phyloP scores from a whole-genome alignment of 1,139 yeast species.

The Candida glucosophila region DNA sequence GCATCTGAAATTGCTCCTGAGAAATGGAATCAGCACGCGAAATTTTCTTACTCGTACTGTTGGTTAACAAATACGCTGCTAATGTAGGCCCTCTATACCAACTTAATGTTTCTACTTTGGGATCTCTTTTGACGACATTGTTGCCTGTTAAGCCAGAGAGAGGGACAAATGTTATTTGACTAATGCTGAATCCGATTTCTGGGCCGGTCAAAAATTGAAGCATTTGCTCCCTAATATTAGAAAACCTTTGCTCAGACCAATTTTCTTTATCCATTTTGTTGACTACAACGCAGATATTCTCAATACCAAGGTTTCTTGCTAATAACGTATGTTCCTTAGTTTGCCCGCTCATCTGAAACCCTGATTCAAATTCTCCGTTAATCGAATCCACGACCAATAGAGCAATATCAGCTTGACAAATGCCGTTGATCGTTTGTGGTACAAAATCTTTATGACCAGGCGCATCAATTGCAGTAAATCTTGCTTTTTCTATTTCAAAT shows the following conservation, averaged over 20 bases:
- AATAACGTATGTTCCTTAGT: constrained; percentile 88
- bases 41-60: not conserved
- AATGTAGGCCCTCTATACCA: constrained; percentile 71
- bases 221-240: constrained; percentile 52
- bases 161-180: constrained; percentile 63
- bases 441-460: constrained; percentile 57
- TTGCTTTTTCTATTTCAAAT: constrained; percentile 57
- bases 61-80: constrained; percentile 35
- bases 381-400: constrained; percentile 71
- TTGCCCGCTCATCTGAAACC: constrained; percentile 82
- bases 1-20: constrained; percentile 36
- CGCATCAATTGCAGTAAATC: constrained; percentile 89
- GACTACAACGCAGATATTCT: constrained; percentile 64
- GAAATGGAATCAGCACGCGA: constrained; percentile 10
- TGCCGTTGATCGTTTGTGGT: constrained; percentile 48
- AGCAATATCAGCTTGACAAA: constrained; percentile 58
- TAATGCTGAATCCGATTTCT: constrained; percentile 49
- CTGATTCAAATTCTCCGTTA: constrained; percentile 81
- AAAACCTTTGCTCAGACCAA: constrained; percentile 63
- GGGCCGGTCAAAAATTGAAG: constrained; percentile 44
- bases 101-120: constrained; percentile 18
- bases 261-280: constrained; percentile 78
- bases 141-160: constrained; percentile 80
- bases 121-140: constrained; percentile 53
- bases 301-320: constrained; percentile 79